phyloP scores from a whole-genome alignment of 2,329 filamentous ascomycete species.

The Colletotrichum neosansevieriae region DNA sequence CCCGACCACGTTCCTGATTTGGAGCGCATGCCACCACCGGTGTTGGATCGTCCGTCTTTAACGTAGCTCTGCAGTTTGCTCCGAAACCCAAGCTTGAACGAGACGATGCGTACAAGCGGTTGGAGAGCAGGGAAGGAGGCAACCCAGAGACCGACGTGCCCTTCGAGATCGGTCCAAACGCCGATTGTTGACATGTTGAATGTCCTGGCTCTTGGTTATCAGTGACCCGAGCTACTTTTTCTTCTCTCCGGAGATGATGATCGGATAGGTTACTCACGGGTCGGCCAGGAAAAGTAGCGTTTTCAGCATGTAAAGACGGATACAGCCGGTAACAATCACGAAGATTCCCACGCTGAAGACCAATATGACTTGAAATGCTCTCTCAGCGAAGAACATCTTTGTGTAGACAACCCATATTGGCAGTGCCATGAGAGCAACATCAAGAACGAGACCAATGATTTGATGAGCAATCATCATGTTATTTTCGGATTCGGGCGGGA shows the following conservation, averaged over 20 bases:
- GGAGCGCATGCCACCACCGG: not conserved
- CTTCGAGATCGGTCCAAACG: constrained; percentile 56
- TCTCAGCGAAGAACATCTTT: constrained; percentile 51
- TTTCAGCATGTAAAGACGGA: constrained; percentile 50
- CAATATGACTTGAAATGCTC: constrained; percentile 50
- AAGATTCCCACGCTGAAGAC: constrained; percentile 55
- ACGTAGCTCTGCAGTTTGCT: constrained; percentile 32
- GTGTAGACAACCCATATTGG: constrained; percentile 52
- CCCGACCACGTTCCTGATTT: not conserved
- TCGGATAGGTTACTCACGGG: constrained; percentile 44
- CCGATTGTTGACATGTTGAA: constrained; percentile 51
- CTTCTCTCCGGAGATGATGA: too few relatives aligned
- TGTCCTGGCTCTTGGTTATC: constrained; percentile 44
- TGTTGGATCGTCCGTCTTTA: not conserved
- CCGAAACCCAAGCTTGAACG: constrained; percentile 45
- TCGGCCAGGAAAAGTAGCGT: constrained; percentile 46
- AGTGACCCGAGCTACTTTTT: too few relatives aligned
- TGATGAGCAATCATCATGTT: constrained; percentile 50
- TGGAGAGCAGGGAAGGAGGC: constrained; percentile 55
- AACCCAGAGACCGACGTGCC: constrained; percentile 56
- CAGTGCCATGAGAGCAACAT: constrained; percentile 49
- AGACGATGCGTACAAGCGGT: constrained; percentile 50
- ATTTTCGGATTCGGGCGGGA: constrained; percentile 42
- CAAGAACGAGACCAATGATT: constrained; percentile 48
- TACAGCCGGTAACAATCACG: constrained; percentile 51